Evolutionary conservation across 441 rosid species (phyloP), one percentile per base, ranked within the genome.

Genomic region (Adansonia gregorii): DNA sequence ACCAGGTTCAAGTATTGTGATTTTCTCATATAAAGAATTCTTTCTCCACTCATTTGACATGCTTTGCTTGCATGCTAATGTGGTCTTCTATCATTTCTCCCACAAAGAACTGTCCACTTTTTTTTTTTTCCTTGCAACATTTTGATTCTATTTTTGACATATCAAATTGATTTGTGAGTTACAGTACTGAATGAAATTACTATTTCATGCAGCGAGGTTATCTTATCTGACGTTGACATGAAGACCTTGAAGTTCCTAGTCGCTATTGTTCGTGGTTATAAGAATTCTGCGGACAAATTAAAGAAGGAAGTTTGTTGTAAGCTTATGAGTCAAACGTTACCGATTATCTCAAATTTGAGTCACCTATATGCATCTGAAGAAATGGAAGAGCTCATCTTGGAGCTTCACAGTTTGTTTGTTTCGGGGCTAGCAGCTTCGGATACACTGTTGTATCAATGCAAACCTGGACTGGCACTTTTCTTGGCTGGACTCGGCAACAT

Each of bases 401-500:
- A 88, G 85, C 94, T 95, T 84, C 87, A 88, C 48, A 82, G 84
- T 78, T 85, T 95, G 61, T 92, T 89, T 84, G 79, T 88, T 77
- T 79, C 88, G 10, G 86, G 86, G 73, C 81, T 86, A 77, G 24
- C 79, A 48, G 83, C 85, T 65, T 65, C 85, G 9, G 87, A 86
- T 76, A n/a, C 82, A 51, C 82, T 78, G 19, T 55, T 88, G 63
- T 63, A 74, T 49, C 87, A 76, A 65, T 91, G 91, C 87, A 91
- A 87, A 82, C 90, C 94, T 45, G 84, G 84, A 73, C 85, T 95
- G 49, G 91, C 95, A 54, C 86, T 88, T 75, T 95, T 92, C 80
- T 81, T 92, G 85, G 87, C 93, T 43, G 94, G 94, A 83, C 88
- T 92, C 39, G 84, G 92, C 79, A 86, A 82, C 76, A 86, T 88